phyloP scores from a whole-genome alignment of 2,329 filamentous ascomycete species.

The Aspergillus pseudoviridinutans region DNA sequence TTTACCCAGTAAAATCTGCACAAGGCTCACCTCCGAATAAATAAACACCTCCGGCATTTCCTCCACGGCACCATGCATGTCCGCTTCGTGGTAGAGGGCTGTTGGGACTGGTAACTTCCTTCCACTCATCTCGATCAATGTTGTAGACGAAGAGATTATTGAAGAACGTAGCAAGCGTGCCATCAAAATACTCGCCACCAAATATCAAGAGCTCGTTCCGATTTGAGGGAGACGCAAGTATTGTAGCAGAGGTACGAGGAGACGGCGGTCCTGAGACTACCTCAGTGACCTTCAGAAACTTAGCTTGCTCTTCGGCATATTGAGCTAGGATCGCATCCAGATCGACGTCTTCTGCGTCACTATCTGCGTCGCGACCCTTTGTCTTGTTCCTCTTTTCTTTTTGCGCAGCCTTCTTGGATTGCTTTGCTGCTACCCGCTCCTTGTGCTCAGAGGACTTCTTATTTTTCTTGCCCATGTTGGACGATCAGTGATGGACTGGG shows the following conservation, averaged over 20 bases:
- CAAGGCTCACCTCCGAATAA: slow-evolving; percentile 68
- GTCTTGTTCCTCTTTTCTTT: slow-evolving; percentile 77
- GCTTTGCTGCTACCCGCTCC: slow-evolving; percentile 63
- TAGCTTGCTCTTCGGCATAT: slow-evolving; percentile 88
- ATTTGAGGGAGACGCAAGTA: slow-evolving; percentile 82
- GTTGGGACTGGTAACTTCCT: slow-evolving; percentile 84
- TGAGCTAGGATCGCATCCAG: slow-evolving; percentile 89
- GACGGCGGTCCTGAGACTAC: slow-evolving; percentile 67
- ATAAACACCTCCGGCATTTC: slow-evolving; percentile 80
- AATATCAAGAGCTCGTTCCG: slow-evolving; percentile 86
- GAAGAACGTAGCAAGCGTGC: slow-evolving; percentile 70
- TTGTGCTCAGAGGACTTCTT: slow-evolving; percentile 57
- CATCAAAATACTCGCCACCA: slow-evolving; percentile 95
- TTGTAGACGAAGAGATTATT: slow-evolving; percentile 67
- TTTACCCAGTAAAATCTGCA: neutral
- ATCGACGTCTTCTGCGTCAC: slow-evolving; percentile 88
- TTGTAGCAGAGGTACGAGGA: slow-evolving; percentile 71
- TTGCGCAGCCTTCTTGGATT: slow-evolving; percentile 73
- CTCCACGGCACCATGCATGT: slow-evolving; percentile 90
- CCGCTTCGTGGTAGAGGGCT: slow-evolving; percentile 84
- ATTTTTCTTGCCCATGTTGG: slow-evolving; percentile 50
- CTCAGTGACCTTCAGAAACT: slow-evolving; percentile 92
- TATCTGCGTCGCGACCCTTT: slow-evolving; percentile 66
- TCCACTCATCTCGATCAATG: slow-evolving; percentile 85
- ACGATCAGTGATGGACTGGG: neutral